Base-by-base conservation (phyloP, 495 filamentous ascomycete species). In the Penicillium psychrofluorescens region DNA sequence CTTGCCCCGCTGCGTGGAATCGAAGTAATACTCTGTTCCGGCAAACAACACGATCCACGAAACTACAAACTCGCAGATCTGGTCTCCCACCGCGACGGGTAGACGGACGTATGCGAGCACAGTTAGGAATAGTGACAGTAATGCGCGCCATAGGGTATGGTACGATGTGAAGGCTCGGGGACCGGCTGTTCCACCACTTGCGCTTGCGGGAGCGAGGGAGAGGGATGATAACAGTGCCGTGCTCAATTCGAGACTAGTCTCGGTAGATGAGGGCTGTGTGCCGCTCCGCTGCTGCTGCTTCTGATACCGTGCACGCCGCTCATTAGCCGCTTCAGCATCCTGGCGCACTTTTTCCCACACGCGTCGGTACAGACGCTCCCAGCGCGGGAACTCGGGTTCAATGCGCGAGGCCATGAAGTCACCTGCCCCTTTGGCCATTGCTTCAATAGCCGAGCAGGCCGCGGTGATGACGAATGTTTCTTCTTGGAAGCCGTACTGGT, bases 371-470 rank as follows among this genome's bases (percentile, higher is more conserved):
- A 78, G 48, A 22, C 62, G 62, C n/a, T 62, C 54, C 53, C 84
- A 53, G 51, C 75, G 55, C 31, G 68, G 62, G 81, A 88, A 95
- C 42, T 86, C 81, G 4, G 70, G 72, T 59, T 80, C 78, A 16
- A 92, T 75, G 22, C 91, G 69, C 0, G 71, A 77, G 12, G 68
- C 68, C 61, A 96, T 76, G 64, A 97, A 98, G 44, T 91, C 84
- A 0, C 90, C 90, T 0, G 87, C 88, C 10, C 72, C 49, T 37
- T 54, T 56, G 58, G 64, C 68, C 41, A 95, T 71, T 37, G 64
- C 64, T 34, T 71, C 72, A 5, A 95, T 63, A 3, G 83, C 74
- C 15, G 80, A 73, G 33, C 83, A 77, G 16, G 88, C 85, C 2
- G 80, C 73, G 8, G 82, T 71, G 1, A 75, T 77, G n/a, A 95